These are phyloP conservation scores for Ophiostoma himal-ulmi DNA, from an alignment of 2,329 filamentous ascomycete species.

Conservation along the genomic window DNA sequence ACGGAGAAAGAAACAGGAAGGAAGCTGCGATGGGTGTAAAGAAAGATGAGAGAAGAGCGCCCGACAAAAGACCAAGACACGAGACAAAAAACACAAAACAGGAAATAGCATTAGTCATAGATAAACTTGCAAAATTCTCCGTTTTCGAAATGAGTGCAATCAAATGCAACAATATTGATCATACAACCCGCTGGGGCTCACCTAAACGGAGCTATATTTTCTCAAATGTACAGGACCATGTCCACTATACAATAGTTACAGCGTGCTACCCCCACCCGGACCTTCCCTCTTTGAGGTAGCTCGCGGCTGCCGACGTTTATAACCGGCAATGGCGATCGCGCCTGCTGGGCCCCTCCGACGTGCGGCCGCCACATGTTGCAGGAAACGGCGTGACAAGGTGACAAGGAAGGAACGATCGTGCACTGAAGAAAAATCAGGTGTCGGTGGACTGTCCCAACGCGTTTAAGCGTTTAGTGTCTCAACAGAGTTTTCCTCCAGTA, in stretches of 20 bases:
- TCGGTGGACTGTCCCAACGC: background rate
- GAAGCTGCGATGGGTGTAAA: background rate
- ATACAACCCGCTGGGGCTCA: background rate
- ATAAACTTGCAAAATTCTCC: background rate
- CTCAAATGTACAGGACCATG: background rate
- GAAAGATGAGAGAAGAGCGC: background rate
- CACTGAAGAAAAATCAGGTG: background rate
- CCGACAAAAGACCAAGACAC: too few relatives aligned
- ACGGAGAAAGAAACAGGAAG: background rate
- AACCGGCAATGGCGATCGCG: conserved; percentile 18
- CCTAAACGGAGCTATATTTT: background rate
- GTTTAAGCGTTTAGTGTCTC: background rate
- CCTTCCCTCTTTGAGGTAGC: conserved; percentile 20
- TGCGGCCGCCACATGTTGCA: background rate
- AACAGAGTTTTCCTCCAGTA: background rate
- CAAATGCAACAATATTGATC: background rate
- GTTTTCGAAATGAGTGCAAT: background rate
- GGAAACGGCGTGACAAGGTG: background rate
- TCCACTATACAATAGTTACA: background rate
- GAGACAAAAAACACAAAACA: too few relatives aligned
- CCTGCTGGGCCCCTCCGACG: conserved; percentile 9
- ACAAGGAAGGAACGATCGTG: conserved; percentile 1
- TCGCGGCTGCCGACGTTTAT: conserved; percentile 20
- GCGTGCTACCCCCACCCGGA: background rate
- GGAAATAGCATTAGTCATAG: too few relatives aligned